phyloP scores from a whole-genome alignment of 1,284 basidiomycete genomes.

The Singerocomus inundabilis region DNA sequence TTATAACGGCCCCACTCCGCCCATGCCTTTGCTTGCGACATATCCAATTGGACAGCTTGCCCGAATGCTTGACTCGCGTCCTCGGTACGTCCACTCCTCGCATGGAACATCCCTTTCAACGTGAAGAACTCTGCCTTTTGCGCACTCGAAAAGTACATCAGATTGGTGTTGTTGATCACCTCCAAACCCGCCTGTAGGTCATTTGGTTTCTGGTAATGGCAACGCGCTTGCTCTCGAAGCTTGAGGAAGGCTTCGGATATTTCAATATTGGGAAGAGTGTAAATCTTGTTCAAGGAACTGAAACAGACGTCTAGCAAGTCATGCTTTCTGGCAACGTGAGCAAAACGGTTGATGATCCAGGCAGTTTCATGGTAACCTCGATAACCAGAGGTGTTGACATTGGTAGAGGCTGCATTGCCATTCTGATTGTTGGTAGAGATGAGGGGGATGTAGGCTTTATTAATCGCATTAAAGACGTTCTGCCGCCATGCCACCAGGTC shows the following conservation, averaged over 20 bases:
- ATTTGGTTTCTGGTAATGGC: slow-evolving; percentile 95
- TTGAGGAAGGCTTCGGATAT: slow-evolving; percentile 99
- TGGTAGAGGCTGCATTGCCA: slow-evolving; percentile 49
- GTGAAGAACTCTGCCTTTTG: slow-evolving; percentile 99
- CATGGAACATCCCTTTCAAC: slow-evolving; percentile 99
- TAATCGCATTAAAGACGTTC: slow-evolving; percentile 92
- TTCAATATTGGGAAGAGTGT: slow-evolving; percentile 98
- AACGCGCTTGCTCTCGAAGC: slow-evolving; percentile 98
- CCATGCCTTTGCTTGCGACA: slow-evolving; percentile 96
- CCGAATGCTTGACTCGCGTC: slow-evolving; percentile 94
- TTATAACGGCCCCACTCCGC: slow-evolving; percentile 97
- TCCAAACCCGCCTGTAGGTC: slow-evolving; percentile 94
- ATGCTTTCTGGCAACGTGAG: slow-evolving; percentile 98
- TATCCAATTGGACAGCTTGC: slow-evolving; percentile 94
- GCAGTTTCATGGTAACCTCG: slow-evolving; percentile 99
- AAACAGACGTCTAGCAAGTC: slow-evolving; percentile 96
- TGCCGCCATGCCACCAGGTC: slow-evolving; percentile 98
- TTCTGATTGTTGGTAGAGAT: slow-evolving; percentile 57
- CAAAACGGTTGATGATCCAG: slow-evolving; percentile 99
- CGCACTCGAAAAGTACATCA: slow-evolving; percentile 93
- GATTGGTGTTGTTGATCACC: slow-evolving; percentile 98
- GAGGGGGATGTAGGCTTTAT: slow-evolving; percentile 93
- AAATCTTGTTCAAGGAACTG: slow-evolving; percentile 94
- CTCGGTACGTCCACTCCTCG: slow-evolving; percentile 82
- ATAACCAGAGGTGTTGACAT: slow-evolving; percentile 87